Conservation (phyloP, 768 basidiomycete species). For the Boletus pseudo-olivaceus region DNA sequence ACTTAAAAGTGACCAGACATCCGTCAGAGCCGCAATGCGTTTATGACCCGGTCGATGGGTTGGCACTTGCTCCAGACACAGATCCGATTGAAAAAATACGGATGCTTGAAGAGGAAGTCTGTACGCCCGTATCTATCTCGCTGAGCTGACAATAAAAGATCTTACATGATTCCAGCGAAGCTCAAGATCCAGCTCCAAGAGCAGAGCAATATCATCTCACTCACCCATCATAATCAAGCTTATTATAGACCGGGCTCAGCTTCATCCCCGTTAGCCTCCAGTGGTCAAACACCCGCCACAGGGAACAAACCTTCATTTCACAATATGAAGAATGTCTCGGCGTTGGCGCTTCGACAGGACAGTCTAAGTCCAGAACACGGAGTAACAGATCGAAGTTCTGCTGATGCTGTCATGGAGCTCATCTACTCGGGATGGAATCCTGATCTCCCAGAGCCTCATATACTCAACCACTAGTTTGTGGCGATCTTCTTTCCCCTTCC, state of each 20-base stretch:
- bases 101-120: conserved; percentile 72
- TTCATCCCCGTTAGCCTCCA: conserved; percentile 20
- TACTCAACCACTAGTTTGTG: conserved; percentile 75
- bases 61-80: conserved; percentile 70
- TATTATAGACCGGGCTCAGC: conserved; percentile 19
- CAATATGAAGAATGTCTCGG: background rate
- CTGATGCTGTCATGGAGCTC: conserved; percentile 61
- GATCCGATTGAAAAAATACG: conserved; percentile 79
- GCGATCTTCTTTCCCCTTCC: conserved; percentile 6
- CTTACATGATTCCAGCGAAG: conserved; percentile 42
- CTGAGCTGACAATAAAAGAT: background rate
- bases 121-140: conserved; percentile 37
- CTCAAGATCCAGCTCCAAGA: conserved; percentile 63
- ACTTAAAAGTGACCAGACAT: conserved; percentile 47
- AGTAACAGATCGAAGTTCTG: conserved; percentile 34
- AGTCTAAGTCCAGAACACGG: conserved; percentile 52
- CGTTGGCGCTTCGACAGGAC: conserved; percentile 34
- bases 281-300: conserved; percentile 8
- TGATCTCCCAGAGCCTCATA: conserved; percentile 73
- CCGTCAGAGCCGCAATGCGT: conserved; percentile 82
- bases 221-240: conserved; percentile 16
- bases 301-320: conserved; percentile 6
- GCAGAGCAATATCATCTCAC: conserved; percentile 37
- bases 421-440: conserved; percentile 81
- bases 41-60: conserved; percentile 83